phyloP scores from a whole-genome alignment of 176 grass and related monocot genomes.

The Lolium multiflorum region DNA sequence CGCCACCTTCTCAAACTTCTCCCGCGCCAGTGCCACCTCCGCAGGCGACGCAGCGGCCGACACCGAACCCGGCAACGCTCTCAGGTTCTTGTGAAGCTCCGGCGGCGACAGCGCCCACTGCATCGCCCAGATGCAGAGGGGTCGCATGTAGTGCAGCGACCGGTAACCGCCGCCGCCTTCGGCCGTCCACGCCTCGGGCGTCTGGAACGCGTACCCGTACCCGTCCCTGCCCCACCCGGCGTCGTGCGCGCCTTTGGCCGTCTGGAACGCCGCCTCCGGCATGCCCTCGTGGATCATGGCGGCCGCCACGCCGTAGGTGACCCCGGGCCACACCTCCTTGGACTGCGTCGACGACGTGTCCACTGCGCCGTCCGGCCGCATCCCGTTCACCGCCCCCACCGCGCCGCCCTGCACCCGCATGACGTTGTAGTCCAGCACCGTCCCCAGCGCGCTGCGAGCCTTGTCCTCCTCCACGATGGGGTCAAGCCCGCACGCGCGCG shows the following conservation, averaged over 20 bases:
- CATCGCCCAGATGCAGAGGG: constrained; percentile 75
- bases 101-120: constrained; percentile 67
- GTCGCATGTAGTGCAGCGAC: constrained; percentile 70
- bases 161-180: constrained; percentile 50
- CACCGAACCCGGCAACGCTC: neutral
- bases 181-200: constrained; percentile 65
- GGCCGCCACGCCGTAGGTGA: constrained; percentile 61
- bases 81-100: constrained; percentile 41
- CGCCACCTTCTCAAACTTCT: constrained; percentile 52
- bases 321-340: constrained; percentile 73
- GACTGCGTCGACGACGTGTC: constrained; percentile 59
- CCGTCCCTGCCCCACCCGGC: constrained; percentile 67
- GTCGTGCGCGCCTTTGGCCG: constrained; percentile 62
- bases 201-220: constrained; percentile 73
- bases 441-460: constrained; percentile 54
- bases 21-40: constrained; percentile 33
- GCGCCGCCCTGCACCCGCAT: constrained; percentile 59
- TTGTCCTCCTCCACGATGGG: constrained; percentile 67
- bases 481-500: constrained; percentile 57
- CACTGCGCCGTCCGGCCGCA: constrained; percentile 59
- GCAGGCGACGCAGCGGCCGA: neutral
- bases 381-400: constrained; percentile 67
- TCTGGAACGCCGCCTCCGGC: constrained; percentile 57
- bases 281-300: constrained; percentile 80
- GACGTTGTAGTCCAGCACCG: constrained; percentile 65